Evolutionary conservation across 2,329 filamentous ascomycete species (phyloP), one percentile per base, ranked within the genome.

Genomic region (Atkinsonella texensis): DNA sequence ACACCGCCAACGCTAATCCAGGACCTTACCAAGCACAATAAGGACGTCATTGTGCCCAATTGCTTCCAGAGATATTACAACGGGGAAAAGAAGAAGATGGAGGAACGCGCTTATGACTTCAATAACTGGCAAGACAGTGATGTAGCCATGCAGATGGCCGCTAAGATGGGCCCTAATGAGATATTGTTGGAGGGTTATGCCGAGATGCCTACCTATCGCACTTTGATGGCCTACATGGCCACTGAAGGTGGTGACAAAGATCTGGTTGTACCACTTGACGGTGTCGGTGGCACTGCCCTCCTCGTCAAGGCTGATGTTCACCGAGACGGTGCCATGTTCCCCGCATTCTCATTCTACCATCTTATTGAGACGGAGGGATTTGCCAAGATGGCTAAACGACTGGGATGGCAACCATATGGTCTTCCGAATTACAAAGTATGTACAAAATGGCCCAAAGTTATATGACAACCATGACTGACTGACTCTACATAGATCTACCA

Each of bases 331-430:
- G 91, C 93, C 65, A 98, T 97, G 91, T 98, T 98, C 71, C 93
- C 93, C 17, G 81, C 93, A 0, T 98, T 98, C 65, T 71, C 91
- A 3, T 98, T 98, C 65, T 97, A 96, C 65, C 86, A 98, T 68
- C 75, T 98, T 54, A 94, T 98, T 55, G 93, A 98, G 74, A 97
- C 93, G 0, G 93, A 98, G 64, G 93, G 93, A 0, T 98, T 98
- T 63, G 90, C 93, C 17, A 95, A 91, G 71, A 98, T 98, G 93
- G 90, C 90, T 12, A 85, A 81, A 66, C 76, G 93, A 57, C 68
- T 98, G 63, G 89, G 89, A 47, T 96, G 89, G 83, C 77, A 84
- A 55, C 80, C 87, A 53, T 89, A 78, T 59, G 93, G 93, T n/a
- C 72, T 97, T 63, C 93, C 93, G 42, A 95, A 97, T 71, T 98